phyloP scores from a whole-genome alignment of 257 asterid species.

The Scutellaria minor region DNA sequence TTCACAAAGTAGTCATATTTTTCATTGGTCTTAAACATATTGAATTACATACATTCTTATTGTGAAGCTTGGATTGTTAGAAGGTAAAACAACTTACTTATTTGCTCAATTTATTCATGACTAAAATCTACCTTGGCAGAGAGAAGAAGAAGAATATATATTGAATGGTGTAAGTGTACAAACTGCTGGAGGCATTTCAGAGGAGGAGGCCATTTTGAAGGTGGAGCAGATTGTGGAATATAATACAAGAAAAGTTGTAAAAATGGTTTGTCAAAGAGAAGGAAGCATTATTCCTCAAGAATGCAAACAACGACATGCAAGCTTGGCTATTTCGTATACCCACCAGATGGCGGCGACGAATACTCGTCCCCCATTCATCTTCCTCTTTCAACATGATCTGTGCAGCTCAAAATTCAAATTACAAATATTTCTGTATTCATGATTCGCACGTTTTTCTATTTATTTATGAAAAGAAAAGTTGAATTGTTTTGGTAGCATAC shows the following conservation, averaged over 20 bases:
- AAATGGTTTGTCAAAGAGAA: conserved; percentile 30
- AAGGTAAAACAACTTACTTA: no score
- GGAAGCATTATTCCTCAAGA: conserved; percentile 34
- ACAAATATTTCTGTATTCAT: no score
- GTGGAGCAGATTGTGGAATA: conserved; percentile 17
- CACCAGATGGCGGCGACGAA: conserved; percentile 25
- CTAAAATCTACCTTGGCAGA: conserved; percentile 9
- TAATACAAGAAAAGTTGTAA: conserved; percentile 19
- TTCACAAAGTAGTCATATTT: conserved; percentile 22
- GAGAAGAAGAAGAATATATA: not conserved
- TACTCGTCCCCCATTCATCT: conserved; percentile 20
- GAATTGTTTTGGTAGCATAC: no score
- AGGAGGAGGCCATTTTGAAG: conserved; percentile 7
- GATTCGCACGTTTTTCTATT: no score
- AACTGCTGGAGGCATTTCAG: not conserved
- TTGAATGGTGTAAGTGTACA: conserved; percentile 5
- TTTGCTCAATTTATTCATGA: not conserved
- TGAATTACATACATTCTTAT: no score
- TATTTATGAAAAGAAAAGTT: no score
- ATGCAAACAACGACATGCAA: conserved; percentile 31
- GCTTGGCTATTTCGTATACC: conserved; percentile 30
- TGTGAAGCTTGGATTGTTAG: no score
- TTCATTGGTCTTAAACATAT: no score
- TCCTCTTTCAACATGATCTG: not conserved
- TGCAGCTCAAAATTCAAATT: not conserved